Conservation (phyloP, 176 grass and related monocot genomes). For the Musa acuminata region DNA sequence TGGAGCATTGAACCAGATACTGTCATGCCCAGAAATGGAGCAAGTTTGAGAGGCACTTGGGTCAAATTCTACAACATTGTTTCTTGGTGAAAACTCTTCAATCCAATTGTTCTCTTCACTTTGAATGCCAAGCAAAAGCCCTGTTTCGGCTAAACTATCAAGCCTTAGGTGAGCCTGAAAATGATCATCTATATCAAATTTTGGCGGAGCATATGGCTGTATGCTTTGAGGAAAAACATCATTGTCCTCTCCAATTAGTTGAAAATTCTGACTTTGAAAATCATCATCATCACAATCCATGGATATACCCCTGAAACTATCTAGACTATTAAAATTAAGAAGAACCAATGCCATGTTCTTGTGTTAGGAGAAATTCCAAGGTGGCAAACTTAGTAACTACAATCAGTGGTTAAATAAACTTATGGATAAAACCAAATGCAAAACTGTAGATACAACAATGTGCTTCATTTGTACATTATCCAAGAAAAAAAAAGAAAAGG, state of each 20-base stretch:
- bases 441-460: too few relatives aligned
- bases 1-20: slow-evolving; percentile 90
- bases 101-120: slow-evolving; percentile 60
- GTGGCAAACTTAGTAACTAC: too few relatives aligned
- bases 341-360: background rate
- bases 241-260: slow-evolving; percentile 54
- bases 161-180: slow-evolving; percentile 59
- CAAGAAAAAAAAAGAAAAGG: too few relatives aligned
- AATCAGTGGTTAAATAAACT: too few relatives aligned
- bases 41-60: slow-evolving; percentile 49
- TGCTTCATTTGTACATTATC: too few relatives aligned
- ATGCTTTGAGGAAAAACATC: slow-evolving; percentile 59
- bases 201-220: slow-evolving; percentile 52
- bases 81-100: slow-evolving; percentile 64
- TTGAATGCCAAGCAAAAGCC: slow-evolving; percentile 54
- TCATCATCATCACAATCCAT: slow-evolving; percentile 91
- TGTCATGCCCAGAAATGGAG: slow-evolving; percentile 53
- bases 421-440: too few relatives aligned
- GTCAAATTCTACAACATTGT: slow-evolving; percentile 46
- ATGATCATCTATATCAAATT: slow-evolving; percentile 76
- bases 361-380: too few relatives aligned
- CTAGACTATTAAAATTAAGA: slow-evolving; percentile 11
- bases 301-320: slow-evolving; percentile 50
- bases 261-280: slow-evolving; percentile 76
- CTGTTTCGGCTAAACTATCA: slow-evolving; percentile 57